Conservation (phyloP, 108 stramenopile species). For the Nannochloropsis salina region DNA sequence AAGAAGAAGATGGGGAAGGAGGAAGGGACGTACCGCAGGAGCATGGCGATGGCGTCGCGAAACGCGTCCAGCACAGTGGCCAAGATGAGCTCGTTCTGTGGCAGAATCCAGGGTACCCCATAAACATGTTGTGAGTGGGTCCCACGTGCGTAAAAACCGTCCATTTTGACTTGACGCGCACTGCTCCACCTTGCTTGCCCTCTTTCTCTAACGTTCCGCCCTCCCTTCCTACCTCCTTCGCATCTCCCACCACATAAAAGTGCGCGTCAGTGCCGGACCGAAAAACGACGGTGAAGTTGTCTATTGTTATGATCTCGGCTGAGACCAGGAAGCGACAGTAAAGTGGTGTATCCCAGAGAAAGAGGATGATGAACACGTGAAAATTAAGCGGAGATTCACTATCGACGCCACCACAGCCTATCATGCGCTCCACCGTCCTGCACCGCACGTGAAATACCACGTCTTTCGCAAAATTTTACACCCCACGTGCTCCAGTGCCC, state of each 20-base stretch:
- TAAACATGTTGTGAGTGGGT: neutral
- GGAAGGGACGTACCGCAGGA: conserved; percentile 42
- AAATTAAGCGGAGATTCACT: neutral
- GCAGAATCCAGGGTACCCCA: neutral
- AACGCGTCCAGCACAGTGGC: conserved; percentile 54
- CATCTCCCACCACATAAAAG: conserved; percentile 48
- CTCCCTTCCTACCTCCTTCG: conserved; percentile 22
- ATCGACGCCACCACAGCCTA: neutral
- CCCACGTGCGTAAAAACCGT: neutral
- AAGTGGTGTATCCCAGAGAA: neutral
- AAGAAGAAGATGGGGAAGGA: neutral
- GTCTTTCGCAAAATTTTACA: too few relatives aligned
- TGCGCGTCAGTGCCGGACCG: conserved; percentile 51
- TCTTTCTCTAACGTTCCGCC: neutral
- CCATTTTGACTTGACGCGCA: neutral
- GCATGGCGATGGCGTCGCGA: conserved; percentile 44
- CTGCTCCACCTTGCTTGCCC: neutral
- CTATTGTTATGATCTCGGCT: conserved; percentile 53
- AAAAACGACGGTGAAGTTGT: conserved; percentile 51
- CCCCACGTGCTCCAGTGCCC: too few relatives aligned
- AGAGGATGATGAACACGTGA: neutral
- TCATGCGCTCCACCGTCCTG: neutral
- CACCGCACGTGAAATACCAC: neutral
- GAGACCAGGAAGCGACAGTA: neutral
- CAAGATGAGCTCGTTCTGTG: conserved; percentile 57